Evolutionary conservation across 2,329 filamentous ascomycete genomes (phyloP), one percentile per base, ranked within the genome.

Genomic region (Sporothrix phasma): DNA sequence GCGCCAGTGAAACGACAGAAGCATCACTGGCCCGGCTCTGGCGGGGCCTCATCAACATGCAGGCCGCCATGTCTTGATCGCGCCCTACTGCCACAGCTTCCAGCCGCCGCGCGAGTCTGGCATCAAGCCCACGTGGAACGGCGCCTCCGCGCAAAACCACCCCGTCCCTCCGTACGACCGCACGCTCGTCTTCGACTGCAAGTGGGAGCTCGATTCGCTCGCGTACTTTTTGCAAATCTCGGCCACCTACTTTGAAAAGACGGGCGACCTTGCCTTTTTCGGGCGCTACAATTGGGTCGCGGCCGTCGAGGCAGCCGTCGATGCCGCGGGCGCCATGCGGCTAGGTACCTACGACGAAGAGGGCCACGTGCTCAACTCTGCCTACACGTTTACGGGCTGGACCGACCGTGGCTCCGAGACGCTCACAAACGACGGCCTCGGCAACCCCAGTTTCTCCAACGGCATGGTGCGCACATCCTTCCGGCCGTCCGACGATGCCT

Each of bases 81-180:
- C 82, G 6, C 92, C 93, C 0, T 93, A 92, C 77, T 97, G 93
- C 80, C 96, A 97, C 75, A 90, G 92, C 43, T 97, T 97, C 76
- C 92, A 96, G 72, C 90, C 93, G 0, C 93, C 93, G 0, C 79
- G 84, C 2, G 90, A 92, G 61, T 89, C 89, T 63, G 82, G 84
- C 22, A 78, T 93, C 15, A 71, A 75, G 2, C 83, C 88, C 1
- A 75, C 80, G 0, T 70, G 75, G 7, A 88, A 88, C 70, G 74
- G 78, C 2, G 83, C 81, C 17, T 81, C 80, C 61, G 83, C 82
- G 60, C 81, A 81, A 17, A 88, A 90, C 73, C 70, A 75, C 71
- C 76, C 79, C 75, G 84, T 66, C 78, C 89, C 91, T 0, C 76
- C 80, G 31, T 87, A 89, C 29, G 89, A 88, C 70, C 80, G 81